Evolutionary conservation across 2,329 filamentous ascomycete species (phyloP), one percentile per base, ranked within the genome.

Genomic region (Tolypocladium pustulatum): DNA sequence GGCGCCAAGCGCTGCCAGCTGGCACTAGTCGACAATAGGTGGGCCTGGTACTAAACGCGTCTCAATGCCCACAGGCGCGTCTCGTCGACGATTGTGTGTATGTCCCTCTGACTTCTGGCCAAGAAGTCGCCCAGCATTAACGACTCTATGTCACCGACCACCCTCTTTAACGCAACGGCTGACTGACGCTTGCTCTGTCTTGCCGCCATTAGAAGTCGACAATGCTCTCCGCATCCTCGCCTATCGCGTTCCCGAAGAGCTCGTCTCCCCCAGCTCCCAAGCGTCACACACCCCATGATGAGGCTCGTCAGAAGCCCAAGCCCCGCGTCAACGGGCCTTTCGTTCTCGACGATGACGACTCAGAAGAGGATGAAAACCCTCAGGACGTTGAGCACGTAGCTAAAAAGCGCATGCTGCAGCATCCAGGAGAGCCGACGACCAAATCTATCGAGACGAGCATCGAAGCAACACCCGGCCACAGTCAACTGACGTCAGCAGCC

Each of bases 151-250:
- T 34, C 17, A 20, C 27, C 27, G 20, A 32, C 49, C 4, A 12
- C 2, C 8, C 5, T 30, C 49, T 34, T 20, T 9, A 34, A 17
- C 20, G 30, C 49, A 20, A 52, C 27, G 49, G 27, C 20, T 52
- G 58, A 54, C 54, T 43, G 25, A 43, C 25, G 30, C 34, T 36
- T 43, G 46, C n/a, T 38, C 15, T 20, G n/a, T 46, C 46, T 36
- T 32, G 49, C 20, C 9, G 20, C 30, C 3, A 38, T 52, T 30
- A 27, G n/a, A 30, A 36, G 13, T 10, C 46, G 51, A 58, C 20
- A 41, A 88, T 88, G 84, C 73, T 82, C 32, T 76, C 80, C 41
- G 76, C 81, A 43, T 86, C 85, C 8, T 86, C 85, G 17, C 81
- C 85, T 2, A 71, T 85, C 25, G 67, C 75, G 32, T 83, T 83